Evolutionary conservation across 106 monocot species (phyloP).

Genomic region (Dendrobium chrysotoxum): DNA sequence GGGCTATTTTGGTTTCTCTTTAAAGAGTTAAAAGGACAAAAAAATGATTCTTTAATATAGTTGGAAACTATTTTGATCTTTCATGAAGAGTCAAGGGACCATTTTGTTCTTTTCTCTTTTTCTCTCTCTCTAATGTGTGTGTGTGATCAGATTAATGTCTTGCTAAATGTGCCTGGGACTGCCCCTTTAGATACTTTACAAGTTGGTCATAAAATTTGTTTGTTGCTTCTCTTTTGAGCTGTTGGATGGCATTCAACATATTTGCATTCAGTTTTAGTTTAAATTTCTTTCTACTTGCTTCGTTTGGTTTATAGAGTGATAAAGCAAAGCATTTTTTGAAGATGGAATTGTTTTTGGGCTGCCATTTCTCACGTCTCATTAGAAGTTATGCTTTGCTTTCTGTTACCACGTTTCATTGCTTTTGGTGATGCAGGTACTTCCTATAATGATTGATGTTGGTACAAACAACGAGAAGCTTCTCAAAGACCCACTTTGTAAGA

Average conservation of each 20-base stretch:
- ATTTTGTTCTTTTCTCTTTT: too few species aligned
- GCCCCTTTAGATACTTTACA: not conserved
- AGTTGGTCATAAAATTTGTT: not conserved
- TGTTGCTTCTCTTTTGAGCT: not conserved
- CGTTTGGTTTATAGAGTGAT: not conserved
- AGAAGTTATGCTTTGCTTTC: not conserved
- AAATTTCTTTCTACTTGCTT: not conserved
- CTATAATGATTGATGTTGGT: conserved; percentile 99
- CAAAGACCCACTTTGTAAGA: conserved; percentile 91
- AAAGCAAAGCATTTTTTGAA: not conserved
- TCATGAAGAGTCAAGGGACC: too few species aligned
- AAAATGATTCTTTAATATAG: too few species aligned
- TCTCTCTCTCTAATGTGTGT: too few species aligned
- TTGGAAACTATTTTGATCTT: too few species aligned
- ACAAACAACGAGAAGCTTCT: conserved; percentile 97
- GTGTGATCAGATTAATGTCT: not conserved
- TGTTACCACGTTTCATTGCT: not conserved
- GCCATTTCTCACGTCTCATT: not conserved
- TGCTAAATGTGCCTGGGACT: not conserved
- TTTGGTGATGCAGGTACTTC: conserved; percentile 68
- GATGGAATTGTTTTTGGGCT: not conserved
- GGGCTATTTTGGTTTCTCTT: too few species aligned
- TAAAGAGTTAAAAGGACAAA: too few species aligned
- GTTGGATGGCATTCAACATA: not conserved
- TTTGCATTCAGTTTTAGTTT: not conserved